A percentile compares a stretch with the other conserved stretches of the same genome.
phyloP scores from a whole-genome alignment of 2,329 filamentous ascomycete genomes.

The Neoascochyta sp. region DNA sequence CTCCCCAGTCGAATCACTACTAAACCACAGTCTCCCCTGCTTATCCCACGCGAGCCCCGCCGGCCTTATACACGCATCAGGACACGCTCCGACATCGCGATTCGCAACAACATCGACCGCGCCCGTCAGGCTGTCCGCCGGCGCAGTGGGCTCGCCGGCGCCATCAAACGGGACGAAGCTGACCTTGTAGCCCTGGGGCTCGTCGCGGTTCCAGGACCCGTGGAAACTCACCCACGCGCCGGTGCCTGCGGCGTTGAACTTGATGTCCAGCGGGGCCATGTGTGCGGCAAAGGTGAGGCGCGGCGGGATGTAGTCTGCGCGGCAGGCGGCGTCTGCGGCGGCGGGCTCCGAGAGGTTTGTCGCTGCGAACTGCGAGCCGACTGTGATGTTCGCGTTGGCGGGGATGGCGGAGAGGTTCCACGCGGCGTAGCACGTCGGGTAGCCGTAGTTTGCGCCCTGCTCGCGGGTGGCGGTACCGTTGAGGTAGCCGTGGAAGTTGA shows the following conservation, averaged over 20 bases:
- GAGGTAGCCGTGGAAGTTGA: constrained; percentile 67
- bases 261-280: constrained; percentile 67
- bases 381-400: constrained; percentile 41
- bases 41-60: constrained; percentile 54
- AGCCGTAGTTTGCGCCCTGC: constrained; percentile 62
- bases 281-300: constrained; percentile 63
- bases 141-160: constrained; percentile 45
- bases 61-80: constrained; percentile 59
- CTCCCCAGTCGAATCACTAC: constrained; percentile 62
- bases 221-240: constrained; percentile 67
- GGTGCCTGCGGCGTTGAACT: constrained; percentile 58
- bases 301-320: constrained; percentile 40
- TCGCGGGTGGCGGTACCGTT: constrained; percentile 44
- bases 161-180: constrained; percentile 45
- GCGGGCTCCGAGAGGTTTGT: constrained; percentile 43
- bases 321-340: constrained; percentile 48
- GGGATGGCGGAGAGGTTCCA: constrained; percentile 57
- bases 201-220: constrained; percentile 60
- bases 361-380: constrained; percentile 52
- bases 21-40: constrained; percentile 58
- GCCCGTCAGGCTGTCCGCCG: constrained; percentile 47
- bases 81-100: constrained; percentile 52
- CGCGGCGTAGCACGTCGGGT: constrained; percentile 65
- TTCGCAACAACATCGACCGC: constrained; percentile 56
- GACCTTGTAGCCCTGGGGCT: constrained; percentile 51